A percentile compares a stretch with the other conserved stretches of the same genome.
phyloP scores from a whole-genome alignment of 768 basidiomycete genomes.

The Tulasnella sp. region DNA sequence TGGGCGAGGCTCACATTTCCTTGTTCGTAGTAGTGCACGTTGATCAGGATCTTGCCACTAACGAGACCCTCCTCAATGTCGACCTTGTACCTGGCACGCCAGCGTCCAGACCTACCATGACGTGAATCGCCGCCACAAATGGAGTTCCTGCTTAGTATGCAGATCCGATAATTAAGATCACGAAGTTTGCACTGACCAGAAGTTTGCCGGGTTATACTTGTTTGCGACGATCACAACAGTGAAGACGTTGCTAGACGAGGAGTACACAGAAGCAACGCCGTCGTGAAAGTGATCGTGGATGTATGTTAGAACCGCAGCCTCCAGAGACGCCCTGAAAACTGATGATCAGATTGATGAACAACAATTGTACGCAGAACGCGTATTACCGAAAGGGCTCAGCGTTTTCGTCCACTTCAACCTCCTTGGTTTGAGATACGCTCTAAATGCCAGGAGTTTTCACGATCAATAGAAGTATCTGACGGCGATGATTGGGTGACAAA shows the following conservation, averaged over 20 bases:
- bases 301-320: slow-evolving; percentile 56
- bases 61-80: slow-evolving; percentile 55
- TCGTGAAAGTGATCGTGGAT: slow-evolving; percentile 72
- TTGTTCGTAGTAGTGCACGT: slow-evolving; percentile 96
- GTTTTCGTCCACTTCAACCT: slow-evolving; percentile 48
- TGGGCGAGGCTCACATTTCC: slow-evolving; percentile 61
- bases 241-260: slow-evolving; percentile 36
- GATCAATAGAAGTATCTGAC: too few relatives aligned
- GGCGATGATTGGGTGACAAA: not conserved
- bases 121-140: not conserved
- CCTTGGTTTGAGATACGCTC: slow-evolving; percentile 69
- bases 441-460: slow-evolving; percentile 25
- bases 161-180: too few relatives aligned
- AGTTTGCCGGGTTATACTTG: slow-evolving; percentile 89
- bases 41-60: slow-evolving; percentile 62
- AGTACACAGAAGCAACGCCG: slow-evolving; percentile 65
- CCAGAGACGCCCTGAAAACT: slow-evolving; percentile 50
- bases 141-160: too few relatives aligned
- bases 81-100: slow-evolving; percentile 79
- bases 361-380: not conserved
- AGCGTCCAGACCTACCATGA: slow-evolving; percentile 73
- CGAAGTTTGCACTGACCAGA: slow-evolving; percentile 47
- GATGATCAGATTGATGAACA: not conserved
- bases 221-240: slow-evolving; percentile 84
- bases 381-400: slow-evolving; percentile 69